Percentiles rank a stretch among this genome's conserved stretches.
These are phyloP conservation scores for Solanum microdontum DNA, from an alignment of 257 asterid genomes.

Conservation along the genomic window DNA sequence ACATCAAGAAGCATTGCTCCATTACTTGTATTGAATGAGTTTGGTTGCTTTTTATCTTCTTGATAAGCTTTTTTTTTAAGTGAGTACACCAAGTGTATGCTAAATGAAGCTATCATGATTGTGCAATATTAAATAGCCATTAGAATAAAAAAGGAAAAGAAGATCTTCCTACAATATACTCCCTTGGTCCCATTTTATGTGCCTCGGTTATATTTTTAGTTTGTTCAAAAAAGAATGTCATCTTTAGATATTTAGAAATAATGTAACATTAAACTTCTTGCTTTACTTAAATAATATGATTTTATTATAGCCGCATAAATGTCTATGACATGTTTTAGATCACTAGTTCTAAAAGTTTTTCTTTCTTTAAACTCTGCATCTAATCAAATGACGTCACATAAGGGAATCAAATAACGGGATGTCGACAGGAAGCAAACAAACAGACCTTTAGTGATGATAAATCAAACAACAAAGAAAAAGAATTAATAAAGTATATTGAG, in stretches of 20 bases:
- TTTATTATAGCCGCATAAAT: not conserved
- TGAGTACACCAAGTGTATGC: not conserved
- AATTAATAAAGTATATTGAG: not conserved
- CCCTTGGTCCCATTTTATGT: not conserved
- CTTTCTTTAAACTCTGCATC: not conserved
- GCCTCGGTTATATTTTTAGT: not conserved
- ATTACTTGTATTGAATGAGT: not conserved
- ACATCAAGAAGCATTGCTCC: not conserved
- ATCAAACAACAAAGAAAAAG: not conserved
- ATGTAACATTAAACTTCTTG: not conserved
- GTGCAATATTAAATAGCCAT: not conserved
- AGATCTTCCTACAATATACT: not conserved
- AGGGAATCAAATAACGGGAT: not conserved
- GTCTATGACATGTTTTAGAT: not conserved
- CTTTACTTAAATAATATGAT: not conserved
- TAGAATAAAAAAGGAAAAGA: not conserved
- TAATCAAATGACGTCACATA: not conserved
- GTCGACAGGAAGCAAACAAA: not conserved
- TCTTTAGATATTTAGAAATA: not conserved
- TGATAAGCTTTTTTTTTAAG: not conserved
- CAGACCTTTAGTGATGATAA: not conserved
- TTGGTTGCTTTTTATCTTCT: not conserved
- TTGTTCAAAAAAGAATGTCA: not conserved
- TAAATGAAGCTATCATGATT: not conserved
- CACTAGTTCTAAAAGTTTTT: not conserved